A percentile compares a stretch with the other conserved stretches of the same genome.
Conservation (phyloP, 2,329 filamentous ascomycete genomes). For the Teratosphaeria viscida region DNA sequence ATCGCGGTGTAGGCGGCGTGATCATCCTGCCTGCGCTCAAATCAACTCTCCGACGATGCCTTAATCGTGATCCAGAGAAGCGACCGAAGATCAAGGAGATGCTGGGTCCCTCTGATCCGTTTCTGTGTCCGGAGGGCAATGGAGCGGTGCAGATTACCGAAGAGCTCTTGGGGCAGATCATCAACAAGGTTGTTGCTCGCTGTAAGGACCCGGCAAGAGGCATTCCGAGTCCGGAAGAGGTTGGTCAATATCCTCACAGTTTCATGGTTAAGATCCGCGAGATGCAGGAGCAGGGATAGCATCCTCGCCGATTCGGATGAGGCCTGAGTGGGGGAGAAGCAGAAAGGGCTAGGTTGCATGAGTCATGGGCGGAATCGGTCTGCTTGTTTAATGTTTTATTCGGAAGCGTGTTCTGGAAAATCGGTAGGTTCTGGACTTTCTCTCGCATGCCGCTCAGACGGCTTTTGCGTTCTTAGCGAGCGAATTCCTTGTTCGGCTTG, state of each 20-base stretch:
- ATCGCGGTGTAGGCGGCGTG: conserved; percentile 55
- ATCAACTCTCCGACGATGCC: conserved; percentile 45
- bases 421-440: neutral
- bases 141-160: conserved; percentile 43
- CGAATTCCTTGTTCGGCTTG: neutral
- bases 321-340: neutral
- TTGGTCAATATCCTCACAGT: conserved; percentile 34
- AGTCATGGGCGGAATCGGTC: neutral
- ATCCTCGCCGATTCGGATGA: neutral
- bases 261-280: conserved; percentile 39
- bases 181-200: conserved; percentile 49
- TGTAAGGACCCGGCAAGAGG: conserved; percentile 43
- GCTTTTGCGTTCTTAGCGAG: neutral
- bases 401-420: neutral
- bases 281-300: conserved; percentile 25
- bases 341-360: neutral
- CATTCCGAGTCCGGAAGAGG: conserved; percentile 47
- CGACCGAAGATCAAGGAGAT: conserved; percentile 49
- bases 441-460: neutral
- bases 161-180: conserved; percentile 50
- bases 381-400: neutral
- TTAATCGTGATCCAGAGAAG: conserved; percentile 47
- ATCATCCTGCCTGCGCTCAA: conserved; percentile 46
- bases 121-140: conserved; percentile 45
- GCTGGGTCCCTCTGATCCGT: conserved; percentile 45